These are phyloP conservation scores for Neofusicoccum kwambonambiense DNA, from an alignment of 2,329 filamentous ascomycete genomes.

Conservation along the genomic window DNA sequence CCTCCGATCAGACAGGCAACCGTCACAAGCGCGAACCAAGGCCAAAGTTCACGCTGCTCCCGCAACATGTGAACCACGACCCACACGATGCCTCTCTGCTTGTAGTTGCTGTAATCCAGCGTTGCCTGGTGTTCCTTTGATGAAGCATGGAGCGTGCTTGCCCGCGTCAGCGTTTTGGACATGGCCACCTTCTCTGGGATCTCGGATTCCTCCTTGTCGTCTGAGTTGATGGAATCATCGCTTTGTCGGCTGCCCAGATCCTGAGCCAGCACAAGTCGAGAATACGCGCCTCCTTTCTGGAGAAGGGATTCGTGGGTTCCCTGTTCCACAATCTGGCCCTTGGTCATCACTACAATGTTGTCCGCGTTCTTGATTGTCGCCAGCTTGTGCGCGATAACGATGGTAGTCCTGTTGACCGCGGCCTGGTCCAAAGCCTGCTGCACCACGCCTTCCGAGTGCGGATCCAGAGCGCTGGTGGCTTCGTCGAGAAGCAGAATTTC, in stretches of 20 bases:
- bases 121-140: not conserved
- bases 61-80: not conserved
- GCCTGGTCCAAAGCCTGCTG: conserved; percentile 89
- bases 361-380: conserved; percentile 93
- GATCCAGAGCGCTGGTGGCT: conserved; percentile 90
- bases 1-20: conserved; percentile 50
- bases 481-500: conserved; percentile 93
- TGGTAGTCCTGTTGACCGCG: conserved; percentile 83
- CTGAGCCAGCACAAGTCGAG: conserved; percentile 37
- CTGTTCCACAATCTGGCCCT: conserved; percentile 83
- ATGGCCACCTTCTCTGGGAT: not conserved
- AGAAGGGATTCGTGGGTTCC: conserved; percentile 82
- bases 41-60: conserved; percentile 14
- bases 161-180: not conserved
- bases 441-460: conserved; percentile 90
- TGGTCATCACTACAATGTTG: conserved; percentile 91
- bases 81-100: not conserved
- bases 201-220: not conserved
- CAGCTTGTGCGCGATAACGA: conserved; percentile 91
- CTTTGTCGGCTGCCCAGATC: conserved; percentile 8
- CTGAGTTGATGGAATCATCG: not conserved
- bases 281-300: conserved; percentile 52
- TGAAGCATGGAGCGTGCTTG: not conserved
- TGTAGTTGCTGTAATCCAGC: conserved; percentile 4
- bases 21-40: conserved; percentile 25